These are phyloP conservation scores for Gossypium davidsonii DNA, from an alignment of 441 rosid genomes.

Conservation along the genomic window DNA sequence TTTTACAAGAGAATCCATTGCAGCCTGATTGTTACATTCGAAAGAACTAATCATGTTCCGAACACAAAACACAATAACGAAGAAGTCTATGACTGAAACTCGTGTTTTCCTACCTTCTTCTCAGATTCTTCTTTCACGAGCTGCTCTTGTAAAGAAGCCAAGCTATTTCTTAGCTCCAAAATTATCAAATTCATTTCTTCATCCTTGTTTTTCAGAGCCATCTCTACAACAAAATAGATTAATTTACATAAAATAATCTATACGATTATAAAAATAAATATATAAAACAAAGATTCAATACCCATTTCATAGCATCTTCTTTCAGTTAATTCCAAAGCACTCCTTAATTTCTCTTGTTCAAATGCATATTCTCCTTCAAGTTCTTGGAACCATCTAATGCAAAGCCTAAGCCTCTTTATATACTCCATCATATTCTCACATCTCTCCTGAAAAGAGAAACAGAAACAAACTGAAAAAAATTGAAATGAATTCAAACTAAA, in stretches of 20 bases:
- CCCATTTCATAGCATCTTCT: slow-evolving; percentile 54
- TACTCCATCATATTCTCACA: slow-evolving; percentile 62
- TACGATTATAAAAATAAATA: neutral
- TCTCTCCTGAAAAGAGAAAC: slow-evolving; percentile 49
- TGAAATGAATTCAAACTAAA: neutral
- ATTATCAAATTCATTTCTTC: slow-evolving; percentile 46
- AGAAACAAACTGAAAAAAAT: neutral
- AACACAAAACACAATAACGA: neutral
- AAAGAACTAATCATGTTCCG: slow-evolving; percentile 7
- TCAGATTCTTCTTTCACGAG: slow-evolving; percentile 47
- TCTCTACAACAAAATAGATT: slow-evolving; percentile 34
- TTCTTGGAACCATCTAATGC: slow-evolving; percentile 72
- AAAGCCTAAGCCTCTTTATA: slow-evolving; percentile 57
- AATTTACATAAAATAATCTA: slow-evolving; percentile 3
- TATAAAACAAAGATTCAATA: slow-evolving; percentile 15
- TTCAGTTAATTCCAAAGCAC: slow-evolving; percentile 43
- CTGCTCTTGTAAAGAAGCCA: slow-evolving; percentile 40
- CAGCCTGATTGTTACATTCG: slow-evolving; percentile 30
- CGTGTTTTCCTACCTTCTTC: slow-evolving; percentile 34
- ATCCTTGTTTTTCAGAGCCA: slow-evolving; percentile 39
- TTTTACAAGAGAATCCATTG: slow-evolving; percentile 39
- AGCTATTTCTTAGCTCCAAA: slow-evolving; percentile 46
- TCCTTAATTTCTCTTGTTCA: slow-evolving; percentile 56
- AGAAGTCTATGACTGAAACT: neutral
- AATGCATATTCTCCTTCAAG: slow-evolving; percentile 54